Percentiles rank a stretch among this genome's conserved stretches.
Conservation (phyloP, 176 grass and related monocot species). For the Sorghum bicolor region DNA sequence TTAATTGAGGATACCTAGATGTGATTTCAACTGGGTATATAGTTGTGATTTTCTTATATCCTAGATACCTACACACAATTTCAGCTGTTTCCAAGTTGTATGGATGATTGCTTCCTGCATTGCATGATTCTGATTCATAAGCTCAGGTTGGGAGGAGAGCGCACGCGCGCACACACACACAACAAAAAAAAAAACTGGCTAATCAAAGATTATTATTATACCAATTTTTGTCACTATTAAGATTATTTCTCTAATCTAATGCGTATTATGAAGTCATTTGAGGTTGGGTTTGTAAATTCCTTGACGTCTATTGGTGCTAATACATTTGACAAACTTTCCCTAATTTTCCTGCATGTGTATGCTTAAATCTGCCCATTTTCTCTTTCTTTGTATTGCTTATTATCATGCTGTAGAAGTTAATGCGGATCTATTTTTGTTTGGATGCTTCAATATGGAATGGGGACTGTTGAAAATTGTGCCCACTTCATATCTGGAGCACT, state of each 20-base stretch:
- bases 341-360: neutral
- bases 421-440: neutral
- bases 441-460: neutral
- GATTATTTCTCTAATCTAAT: neutral
- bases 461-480: neutral
- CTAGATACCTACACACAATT: neutral
- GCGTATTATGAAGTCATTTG: neutral
- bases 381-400: neutral
- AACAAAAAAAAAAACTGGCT: neutral
- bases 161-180: neutral
- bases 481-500: neutral
- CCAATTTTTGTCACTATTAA: neutral
- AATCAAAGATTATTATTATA: neutral
- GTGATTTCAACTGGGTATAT: neutral
- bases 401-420: neutral
- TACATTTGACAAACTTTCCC: neutral
- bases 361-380: neutral
- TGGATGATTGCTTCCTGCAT: neutral
- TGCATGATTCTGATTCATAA: slow-evolving; percentile 11
- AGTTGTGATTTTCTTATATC: neutral
- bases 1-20: neutral
- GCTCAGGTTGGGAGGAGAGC: neutral
- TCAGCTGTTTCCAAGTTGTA: neutral
- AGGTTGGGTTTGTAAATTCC: neutral
- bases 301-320: neutral